Conservation (phyloP, 352 stramenopile species). For the Blastocystis sp. region DNA sequence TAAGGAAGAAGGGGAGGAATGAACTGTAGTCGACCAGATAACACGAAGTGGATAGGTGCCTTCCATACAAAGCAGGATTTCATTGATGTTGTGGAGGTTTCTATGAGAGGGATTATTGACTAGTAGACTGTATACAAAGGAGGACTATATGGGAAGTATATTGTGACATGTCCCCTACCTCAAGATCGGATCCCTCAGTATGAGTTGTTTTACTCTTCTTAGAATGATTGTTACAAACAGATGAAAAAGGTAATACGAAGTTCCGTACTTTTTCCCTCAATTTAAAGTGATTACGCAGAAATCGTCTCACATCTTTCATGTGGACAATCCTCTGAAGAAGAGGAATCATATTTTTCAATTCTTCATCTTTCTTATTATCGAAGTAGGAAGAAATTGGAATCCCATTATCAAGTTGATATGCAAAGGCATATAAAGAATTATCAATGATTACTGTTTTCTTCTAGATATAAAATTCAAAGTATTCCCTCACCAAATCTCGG, state of each 20-base stretch:
- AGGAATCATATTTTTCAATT: constrained; percentile 86
- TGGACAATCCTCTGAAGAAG: constrained; percentile 81
- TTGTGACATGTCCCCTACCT: constrained; percentile 75
- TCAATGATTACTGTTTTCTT: constrained; percentile 83
- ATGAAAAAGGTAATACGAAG: background rate
- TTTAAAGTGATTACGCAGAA: constrained; percentile 81
- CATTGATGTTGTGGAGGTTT: constrained; percentile 77
- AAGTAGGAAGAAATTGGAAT: constrained; percentile 97
- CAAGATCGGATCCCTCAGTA: constrained; percentile 75
- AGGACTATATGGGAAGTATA: constrained; percentile 73
- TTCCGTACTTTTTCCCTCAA: constrained; percentile 37
- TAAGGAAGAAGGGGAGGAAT: constrained; percentile 65
- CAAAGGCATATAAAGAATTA: constrained; percentile 93
- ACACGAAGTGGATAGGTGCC: constrained; percentile 78
- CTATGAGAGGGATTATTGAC: background rate
- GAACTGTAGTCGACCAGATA: constrained; percentile 72
- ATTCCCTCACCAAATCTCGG: constrained; percentile 73
- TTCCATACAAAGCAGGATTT: constrained; percentile 74
- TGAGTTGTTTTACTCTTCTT: constrained; percentile 38
- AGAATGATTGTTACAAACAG: constrained; percentile 44
- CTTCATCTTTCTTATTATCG: constrained; percentile 86
- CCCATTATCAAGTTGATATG: constrained; percentile 93
- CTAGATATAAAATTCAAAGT: background rate
- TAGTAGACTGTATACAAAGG: constrained; percentile 75
- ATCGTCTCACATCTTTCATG: constrained; percentile 76